Evolutionary conservation across 2,329 filamentous ascomycete genomes (phyloP).

Genomic region (Metarhizium brunneum): DNA sequence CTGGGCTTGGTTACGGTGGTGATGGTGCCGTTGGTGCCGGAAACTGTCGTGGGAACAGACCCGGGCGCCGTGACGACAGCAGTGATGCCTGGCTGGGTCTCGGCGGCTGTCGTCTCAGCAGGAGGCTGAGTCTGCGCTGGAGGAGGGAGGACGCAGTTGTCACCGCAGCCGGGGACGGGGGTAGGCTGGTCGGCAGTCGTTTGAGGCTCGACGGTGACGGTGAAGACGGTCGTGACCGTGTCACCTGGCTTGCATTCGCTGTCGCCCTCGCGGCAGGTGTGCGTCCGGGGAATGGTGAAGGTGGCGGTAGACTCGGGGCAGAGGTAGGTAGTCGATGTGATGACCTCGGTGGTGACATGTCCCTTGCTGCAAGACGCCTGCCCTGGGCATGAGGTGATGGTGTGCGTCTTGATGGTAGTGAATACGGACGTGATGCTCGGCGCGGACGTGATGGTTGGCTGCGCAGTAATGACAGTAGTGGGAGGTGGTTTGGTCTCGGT

Average conservation of each 20-base stretch:
- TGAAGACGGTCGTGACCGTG: constrained; percentile 12
- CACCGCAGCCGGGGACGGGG: constrained; percentile 12
- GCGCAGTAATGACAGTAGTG: not conserved
- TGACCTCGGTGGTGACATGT: constrained; percentile 14
- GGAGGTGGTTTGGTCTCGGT: not conserved
- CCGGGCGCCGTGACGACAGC: not conserved
- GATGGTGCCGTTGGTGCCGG: constrained; percentile 1
- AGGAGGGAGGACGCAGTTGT: constrained; percentile 9
- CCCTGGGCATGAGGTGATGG: constrained; percentile 47
- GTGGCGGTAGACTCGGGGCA: constrained; percentile 17
- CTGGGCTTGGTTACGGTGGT: constrained; percentile 5
- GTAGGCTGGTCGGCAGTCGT: constrained; percentile 15
- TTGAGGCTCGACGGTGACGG: constrained; percentile 17
- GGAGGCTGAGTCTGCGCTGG: constrained; percentile 7
- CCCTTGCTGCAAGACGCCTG: constrained; percentile 23
- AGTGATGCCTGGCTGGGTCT: not conserved
- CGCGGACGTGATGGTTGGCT: constrained; percentile 4
- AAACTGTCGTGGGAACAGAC: not conserved
- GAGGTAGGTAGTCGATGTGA: constrained; percentile 13
- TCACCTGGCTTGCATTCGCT: constrained; percentile 17
- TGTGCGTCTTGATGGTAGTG: constrained; percentile 45
- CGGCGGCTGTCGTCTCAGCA: not conserved
- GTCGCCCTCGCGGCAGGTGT: constrained; percentile 18
- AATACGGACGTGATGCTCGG: constrained; percentile 26
- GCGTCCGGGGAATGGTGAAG: constrained; percentile 19